A percentile compares a stretch with the other conserved stretches of the same genome.
phyloP scores from a whole-genome alignment of 2,329 filamentous ascomycete genomes.

The Daldinia sp. region DNA sequence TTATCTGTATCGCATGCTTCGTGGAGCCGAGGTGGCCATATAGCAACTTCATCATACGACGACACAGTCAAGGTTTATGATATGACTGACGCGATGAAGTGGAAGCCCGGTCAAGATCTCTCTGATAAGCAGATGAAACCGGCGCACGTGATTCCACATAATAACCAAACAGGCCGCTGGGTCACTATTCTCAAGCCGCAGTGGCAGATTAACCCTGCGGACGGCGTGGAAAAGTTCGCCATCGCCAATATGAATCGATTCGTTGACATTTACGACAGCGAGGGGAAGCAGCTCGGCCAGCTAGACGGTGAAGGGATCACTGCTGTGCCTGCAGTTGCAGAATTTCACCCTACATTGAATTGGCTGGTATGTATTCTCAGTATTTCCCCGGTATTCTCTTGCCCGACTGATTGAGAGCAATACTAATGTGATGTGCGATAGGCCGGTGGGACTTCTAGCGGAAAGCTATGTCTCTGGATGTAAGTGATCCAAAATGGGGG shows the following conservation, averaged over 20 bases:
- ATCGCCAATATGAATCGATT: constrained; percentile 99
- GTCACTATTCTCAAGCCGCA: constrained; percentile 86
- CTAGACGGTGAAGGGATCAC: constrained; percentile 90
- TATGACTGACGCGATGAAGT: constrained; percentile 71
- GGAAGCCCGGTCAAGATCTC: constrained; percentile 70
- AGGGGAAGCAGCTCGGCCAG: constrained; percentile 89
- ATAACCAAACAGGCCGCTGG: constrained; percentile 96
- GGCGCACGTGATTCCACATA: constrained; percentile 78
- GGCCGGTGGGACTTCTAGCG: constrained; percentile 86
- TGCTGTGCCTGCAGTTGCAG: constrained; percentile 91
- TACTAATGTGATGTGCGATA: constrained; percentile 22
- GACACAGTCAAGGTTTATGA: constrained; percentile 95
- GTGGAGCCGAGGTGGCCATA: constrained; percentile 85
- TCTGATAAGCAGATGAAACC: constrained; percentile 75
- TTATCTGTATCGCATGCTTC: constrained; percentile 93
- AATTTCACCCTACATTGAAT: constrained; percentile 87
- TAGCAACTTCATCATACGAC: constrained; percentile 94
- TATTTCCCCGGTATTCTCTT: not conserved
- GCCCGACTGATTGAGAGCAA: not conserved
- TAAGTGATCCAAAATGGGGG: constrained; percentile 54
- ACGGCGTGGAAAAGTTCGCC: constrained; percentile 86
- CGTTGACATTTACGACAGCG: constrained; percentile 86
- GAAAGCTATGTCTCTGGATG: constrained; percentile 93
- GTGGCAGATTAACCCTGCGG: constrained; percentile 85
- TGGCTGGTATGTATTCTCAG: constrained; percentile 74